Percentiles rank a stretch among this genome's conserved stretches.
Conservation (phyloP, 208 protist species). For the Leishmania tarentolae region DNA sequence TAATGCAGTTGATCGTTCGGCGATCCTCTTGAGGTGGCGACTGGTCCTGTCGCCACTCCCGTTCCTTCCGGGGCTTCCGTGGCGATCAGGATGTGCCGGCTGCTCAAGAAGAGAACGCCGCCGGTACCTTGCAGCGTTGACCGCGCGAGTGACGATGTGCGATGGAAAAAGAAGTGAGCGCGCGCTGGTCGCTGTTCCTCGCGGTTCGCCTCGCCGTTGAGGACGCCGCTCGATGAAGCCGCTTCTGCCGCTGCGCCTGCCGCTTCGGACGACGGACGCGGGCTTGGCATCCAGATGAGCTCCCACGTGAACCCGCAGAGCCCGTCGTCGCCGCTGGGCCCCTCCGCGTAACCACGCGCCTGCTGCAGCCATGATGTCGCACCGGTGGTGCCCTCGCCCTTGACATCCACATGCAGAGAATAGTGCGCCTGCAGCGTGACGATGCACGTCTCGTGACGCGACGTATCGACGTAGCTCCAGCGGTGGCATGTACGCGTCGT, state of each 20-base stretch:
- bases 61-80: conserved; percentile 10
- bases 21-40: not conserved
- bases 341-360: not conserved
- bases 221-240: not conserved
- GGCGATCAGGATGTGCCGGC: conserved; percentile 53
- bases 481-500: conserved; percentile 24
- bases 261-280: not conserved
- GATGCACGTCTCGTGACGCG: conserved; percentile 24
- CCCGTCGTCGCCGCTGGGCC: conserved; percentile 12
- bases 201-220: not conserved
- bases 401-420: conserved; percentile 25
- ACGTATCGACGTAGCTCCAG: conserved; percentile 29
- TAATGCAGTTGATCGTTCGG: not conserved
- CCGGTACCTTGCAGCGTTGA: conserved; percentile 20
- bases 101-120: conserved; percentile 53
- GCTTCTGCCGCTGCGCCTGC: not conserved
- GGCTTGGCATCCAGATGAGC: conserved; percentile 23
- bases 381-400: not conserved
- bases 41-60: not conserved
- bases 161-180: conserved; percentile 20
- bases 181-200: not conserved
- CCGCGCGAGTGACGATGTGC: conserved; percentile 3
- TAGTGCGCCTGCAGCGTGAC: conserved; percentile 30
- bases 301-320: conserved; percentile 36
- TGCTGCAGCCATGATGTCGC: not conserved